Evolutionary conservation across 1,284 basidiomycete species (phyloP), one percentile per base, ranked within the genome.

Genomic region (Sporisorium graminicola): DNA sequence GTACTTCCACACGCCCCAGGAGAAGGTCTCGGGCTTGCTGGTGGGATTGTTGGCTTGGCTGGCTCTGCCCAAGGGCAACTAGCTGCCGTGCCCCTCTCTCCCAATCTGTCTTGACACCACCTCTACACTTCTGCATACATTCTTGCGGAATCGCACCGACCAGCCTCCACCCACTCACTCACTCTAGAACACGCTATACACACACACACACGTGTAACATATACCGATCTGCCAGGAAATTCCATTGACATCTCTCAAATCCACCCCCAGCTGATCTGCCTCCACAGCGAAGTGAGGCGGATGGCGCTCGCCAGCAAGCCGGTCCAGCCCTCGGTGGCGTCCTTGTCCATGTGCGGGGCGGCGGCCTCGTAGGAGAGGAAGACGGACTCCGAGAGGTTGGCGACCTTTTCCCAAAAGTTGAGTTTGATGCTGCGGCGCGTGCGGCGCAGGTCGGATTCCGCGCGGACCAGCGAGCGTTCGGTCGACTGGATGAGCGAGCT

Each of bases 1-100:
- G 16, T 98, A 94, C 86, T 98, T 96, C 88, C 95, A 98, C 83
- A 90, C 92, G 7, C 92, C 93, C 0, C 86, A 89, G 27, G 95
- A 98, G 88, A 98, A 98, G 87, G 72, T 94, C 42, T 90, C 91
- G 0, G 95, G 95, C 2, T 91, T 92, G 60, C 29, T 83, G 33
- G 59, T 79, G 14, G 85, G 58, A 20, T 18, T 82, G n/a, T 37
- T 37, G 6, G 73, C 81, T 8, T 85, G 80, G 79, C 16, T 71
- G n/a, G 31, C 68, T 16, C 52, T 82, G 57, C 84, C 84, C 13
- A 78, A 80, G 43, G 67, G 55, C 44, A 63, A 63, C 18, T 29
- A 31, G 49, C n/a, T n/a, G n/a, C n/a, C n/a, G n/a, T n/a, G n/a
- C n/a, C n/a, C n/a, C n/a, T n/a, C n/a, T n/a, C n/a, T n/a, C n/a